These are phyloP conservation scores for Chaetomium sp. DNA, from an alignment of 2,329 filamentous ascomycete genomes.

Conservation along the genomic window DNA sequence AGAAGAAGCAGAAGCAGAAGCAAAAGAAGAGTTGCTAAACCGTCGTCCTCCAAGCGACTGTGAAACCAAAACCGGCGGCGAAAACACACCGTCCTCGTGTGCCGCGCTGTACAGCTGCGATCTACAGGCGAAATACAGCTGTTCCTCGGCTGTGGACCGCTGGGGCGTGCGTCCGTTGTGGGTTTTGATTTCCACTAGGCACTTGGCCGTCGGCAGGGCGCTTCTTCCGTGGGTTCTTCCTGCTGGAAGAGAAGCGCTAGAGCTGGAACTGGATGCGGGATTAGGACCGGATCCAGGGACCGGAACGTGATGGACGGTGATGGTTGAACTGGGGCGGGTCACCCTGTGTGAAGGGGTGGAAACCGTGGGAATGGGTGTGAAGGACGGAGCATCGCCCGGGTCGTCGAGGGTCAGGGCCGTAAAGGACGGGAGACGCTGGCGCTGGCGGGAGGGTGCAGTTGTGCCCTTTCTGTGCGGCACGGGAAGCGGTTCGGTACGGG, in stretches of 20 bases:
- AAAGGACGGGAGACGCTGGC: background rate
- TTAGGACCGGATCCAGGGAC: constrained; percentile 7
- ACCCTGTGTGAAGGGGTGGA: background rate
- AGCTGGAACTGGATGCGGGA: too few species aligned
- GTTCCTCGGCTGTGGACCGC: constrained; percentile 13
- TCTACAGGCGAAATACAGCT: constrained; percentile 22
- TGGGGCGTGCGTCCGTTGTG: background rate
- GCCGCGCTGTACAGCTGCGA: constrained; percentile 13
- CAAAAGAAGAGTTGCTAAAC: too few species aligned
- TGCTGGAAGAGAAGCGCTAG: too few species aligned
- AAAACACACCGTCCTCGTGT: constrained; percentile 14
- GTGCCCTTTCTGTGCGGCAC: background rate
- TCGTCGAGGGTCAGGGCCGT: constrained; percentile 16
- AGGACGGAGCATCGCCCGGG: constrained; percentile 14
- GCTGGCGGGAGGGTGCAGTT: background rate
- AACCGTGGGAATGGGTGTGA: background rate
- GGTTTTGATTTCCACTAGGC: constrained; percentile 22
- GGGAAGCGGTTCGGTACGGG: too few species aligned
- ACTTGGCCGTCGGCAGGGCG: too few species aligned
- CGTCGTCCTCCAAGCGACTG: too few species aligned
- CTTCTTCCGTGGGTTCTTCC: too few species aligned
- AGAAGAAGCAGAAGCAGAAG: too few species aligned
- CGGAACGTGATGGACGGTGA: constrained; percentile 9
- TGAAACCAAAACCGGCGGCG: background rate
- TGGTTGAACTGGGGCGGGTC: background rate